These are phyloP conservation scores for Triglochin maritima DNA, from an alignment of 106 monocot species.

Conservation along the genomic window DNA sequence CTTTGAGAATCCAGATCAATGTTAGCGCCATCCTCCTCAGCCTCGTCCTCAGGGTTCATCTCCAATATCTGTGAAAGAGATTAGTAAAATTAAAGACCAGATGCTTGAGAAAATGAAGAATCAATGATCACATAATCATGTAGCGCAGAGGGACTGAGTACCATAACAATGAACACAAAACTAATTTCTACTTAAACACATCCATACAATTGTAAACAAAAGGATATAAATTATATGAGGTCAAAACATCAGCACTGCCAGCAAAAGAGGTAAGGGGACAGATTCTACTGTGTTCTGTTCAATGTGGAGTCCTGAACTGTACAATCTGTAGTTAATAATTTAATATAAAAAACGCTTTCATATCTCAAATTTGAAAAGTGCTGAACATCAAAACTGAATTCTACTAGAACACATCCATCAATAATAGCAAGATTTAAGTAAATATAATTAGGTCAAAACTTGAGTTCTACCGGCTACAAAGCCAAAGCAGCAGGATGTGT, in stretches of 20 bases:
- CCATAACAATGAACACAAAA: neutral
- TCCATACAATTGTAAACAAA: neutral
- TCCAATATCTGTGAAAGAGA: slow-evolving; percentile 54
- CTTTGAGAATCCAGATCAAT: slow-evolving; percentile 86
- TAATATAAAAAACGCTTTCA: no score
- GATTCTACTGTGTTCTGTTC: no score
- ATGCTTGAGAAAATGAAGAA: slow-evolving; percentile 6
- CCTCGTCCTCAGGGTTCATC: slow-evolving; percentile 95
- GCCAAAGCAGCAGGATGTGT: no score
- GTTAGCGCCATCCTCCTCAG: slow-evolving; percentile 97
- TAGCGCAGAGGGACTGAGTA: neutral
- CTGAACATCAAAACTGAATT: no score
- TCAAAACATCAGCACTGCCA: neutral
- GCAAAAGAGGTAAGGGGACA: no score
- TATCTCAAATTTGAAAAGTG: no score
- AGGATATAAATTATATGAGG: neutral
- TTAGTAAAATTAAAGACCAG: neutral
- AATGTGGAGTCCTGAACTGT: no score
- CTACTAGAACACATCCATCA: no score
- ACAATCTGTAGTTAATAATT: no score
- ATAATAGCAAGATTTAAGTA: no score
- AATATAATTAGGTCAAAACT: no score
- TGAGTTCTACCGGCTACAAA: no score
- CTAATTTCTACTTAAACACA: neutral
- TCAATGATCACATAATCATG: neutral